Evolutionary conservation across 176 grass and related monocot species (phyloP), one percentile per base, ranked within the genome.

Genomic region (Musa acuminata): DNA sequence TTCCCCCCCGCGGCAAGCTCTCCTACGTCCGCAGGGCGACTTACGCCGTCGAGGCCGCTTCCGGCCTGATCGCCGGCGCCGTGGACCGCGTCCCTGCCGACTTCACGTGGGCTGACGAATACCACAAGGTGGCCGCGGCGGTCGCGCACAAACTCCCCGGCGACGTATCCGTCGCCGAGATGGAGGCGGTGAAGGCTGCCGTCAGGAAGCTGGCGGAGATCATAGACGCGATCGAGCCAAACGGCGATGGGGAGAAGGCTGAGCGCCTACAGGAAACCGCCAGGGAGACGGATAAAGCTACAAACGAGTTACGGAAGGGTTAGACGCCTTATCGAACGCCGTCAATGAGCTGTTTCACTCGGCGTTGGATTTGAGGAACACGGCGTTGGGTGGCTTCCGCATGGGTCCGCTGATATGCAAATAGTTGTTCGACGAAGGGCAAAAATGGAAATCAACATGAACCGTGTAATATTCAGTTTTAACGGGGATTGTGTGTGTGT

Each of bases 41-140:
- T 27, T 79, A 77, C 53, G 84, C 81, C 52, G 77, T 90, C 2
- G 82, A 93, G 72, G 87, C 85, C 14, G 54, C 89, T 5, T 90
- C 87, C 73, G 76, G 75, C 0, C 84, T 97, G 6, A 82, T 89
- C 2, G 75, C 80, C 0, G 67, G 83, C 2, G 83, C 14, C 22
- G 75, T 67, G 59, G 62, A 71, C 9, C 19, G 67, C 0, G 66
- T 89, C 58, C 43, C 74, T 49, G 55, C 67, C 11, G 80, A 85
- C 24, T 64, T 91, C 81, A 67, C 80, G 2, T 93, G 94, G 94
- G 81, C 80, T 0, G 75, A 86, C 17, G 20, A 85, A 3, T 98
- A 87, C 82, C 87, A 93, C 79, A 77, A 87, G n/a, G 27, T 89
- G 8, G 81, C 84, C 55, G 62, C 13, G 49, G 81, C 85, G 19